Conservation (phyloP, 352 stramenopile species). For the Pythium plurisporium region DNA sequence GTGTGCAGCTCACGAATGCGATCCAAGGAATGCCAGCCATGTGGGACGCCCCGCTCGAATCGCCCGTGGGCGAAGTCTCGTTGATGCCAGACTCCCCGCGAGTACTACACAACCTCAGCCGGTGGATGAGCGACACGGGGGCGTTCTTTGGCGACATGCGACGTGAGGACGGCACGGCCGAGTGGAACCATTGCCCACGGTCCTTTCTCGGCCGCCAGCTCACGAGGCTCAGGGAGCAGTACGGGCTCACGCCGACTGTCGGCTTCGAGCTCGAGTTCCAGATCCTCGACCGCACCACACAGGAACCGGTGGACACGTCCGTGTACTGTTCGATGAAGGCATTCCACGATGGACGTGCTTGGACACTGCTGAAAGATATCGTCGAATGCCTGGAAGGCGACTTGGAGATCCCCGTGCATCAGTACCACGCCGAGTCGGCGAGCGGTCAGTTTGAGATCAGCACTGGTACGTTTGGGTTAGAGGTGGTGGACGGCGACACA, state of each 20-base stretch:
- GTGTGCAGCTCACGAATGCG: constrained; percentile 22
- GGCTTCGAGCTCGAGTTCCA: constrained; percentile 38
- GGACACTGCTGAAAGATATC: constrained; percentile 24
- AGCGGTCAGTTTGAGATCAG: constrained; percentile 35
- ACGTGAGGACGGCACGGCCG: neutral
- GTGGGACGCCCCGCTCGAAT: constrained; percentile 18
- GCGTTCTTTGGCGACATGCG: constrained; percentile 30
- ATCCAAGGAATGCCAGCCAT: constrained; percentile 21
- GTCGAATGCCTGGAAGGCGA: constrained; percentile 21
- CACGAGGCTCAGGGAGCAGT: neutral
- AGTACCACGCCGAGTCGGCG: constrained; percentile 31
- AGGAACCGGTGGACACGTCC: constrained; percentile 17
- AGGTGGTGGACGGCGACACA: neutral
- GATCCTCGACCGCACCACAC: constrained; percentile 1
- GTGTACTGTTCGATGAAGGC: constrained; percentile 28
- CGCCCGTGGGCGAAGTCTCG: constrained; percentile 22
- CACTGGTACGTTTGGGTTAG: constrained; percentile 18
- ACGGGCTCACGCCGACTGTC: constrained; percentile 8
- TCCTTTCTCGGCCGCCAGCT: constrained; percentile 24
- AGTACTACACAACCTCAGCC: constrained; percentile 4
- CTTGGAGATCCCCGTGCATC: constrained; percentile 23
- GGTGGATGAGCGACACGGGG: constrained; percentile 15
- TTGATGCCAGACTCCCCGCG: neutral
- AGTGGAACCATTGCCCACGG: constrained; percentile 27
- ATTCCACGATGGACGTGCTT: constrained; percentile 18